These are phyloP conservation scores for Brassica incana DNA, from an alignment of 345 rosid genomes.

Conservation along the genomic window DNA sequence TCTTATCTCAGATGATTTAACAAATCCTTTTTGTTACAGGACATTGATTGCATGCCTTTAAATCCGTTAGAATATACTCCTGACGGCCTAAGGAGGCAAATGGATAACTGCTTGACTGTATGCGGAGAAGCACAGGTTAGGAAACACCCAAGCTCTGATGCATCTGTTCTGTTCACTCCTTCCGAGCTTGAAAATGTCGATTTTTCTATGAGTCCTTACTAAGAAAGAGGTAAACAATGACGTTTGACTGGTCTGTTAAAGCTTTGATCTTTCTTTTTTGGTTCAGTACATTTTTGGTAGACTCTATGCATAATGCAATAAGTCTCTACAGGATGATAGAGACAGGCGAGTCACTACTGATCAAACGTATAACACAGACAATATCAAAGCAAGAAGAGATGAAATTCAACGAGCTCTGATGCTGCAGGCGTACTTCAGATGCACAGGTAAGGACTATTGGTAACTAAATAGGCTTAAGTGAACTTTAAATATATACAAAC, in stretches of 20 bases:
- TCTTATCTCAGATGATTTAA: slow-evolving; percentile 11
- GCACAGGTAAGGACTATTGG: too few relatives aligned
- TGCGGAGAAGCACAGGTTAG: slow-evolving; percentile 49
- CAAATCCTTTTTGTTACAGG: slow-evolving; percentile 49
- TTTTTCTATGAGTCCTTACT: slow-evolving; percentile 14
- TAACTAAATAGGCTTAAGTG: too few relatives aligned
- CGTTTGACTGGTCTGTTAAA: background rate
- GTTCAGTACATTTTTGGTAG: slow-evolving; percentile 4
- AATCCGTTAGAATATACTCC: slow-evolving; percentile 82
- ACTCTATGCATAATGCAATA: slow-evolving; percentile 1
- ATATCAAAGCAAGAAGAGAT: slow-evolving; percentile 54
- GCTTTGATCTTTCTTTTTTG: slow-evolving; percentile 14
- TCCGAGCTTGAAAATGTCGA: slow-evolving; percentile 37
- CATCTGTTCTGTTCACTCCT: slow-evolving; percentile 43
- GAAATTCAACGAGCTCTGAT: slow-evolving; percentile 54
- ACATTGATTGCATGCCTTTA: slow-evolving; percentile 95
- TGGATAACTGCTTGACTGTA: slow-evolving; percentile 41
- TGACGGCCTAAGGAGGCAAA: slow-evolving; percentile 70
- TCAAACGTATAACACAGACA: slow-evolving; percentile 32
- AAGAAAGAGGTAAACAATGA: slow-evolving; percentile 35
- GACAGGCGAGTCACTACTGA: slow-evolving; percentile 31
- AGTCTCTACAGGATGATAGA: slow-evolving; percentile 26
- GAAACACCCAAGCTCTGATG: slow-evolving; percentile 46
- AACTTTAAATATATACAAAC: too few relatives aligned
- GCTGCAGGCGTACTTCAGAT: slow-evolving; percentile 48